Percentiles rank a stretch among this genome's conserved stretches.
phyloP scores from a whole-genome alignment of 805 yeast species.

The Kazachstania bromeliacearum region DNA sequence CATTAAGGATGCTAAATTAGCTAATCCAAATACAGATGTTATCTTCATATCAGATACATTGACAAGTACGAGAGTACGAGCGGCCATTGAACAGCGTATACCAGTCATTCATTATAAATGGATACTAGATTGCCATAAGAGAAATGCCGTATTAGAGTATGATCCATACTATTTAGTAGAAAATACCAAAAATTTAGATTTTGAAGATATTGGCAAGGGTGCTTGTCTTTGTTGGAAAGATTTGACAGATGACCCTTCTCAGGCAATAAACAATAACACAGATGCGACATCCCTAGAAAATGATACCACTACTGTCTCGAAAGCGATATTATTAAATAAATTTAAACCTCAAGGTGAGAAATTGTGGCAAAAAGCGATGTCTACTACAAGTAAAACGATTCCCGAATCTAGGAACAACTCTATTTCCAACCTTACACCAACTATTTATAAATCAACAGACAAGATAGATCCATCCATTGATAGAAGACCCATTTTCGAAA shows the following conservation, averaged over 20 bases:
- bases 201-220: conserved; percentile 26
- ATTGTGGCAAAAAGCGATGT: conserved; percentile 24
- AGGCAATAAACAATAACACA: background rate
- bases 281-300: background rate
- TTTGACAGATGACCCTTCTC: conserved; percentile 1
- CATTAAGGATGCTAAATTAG: conserved; percentile 8
- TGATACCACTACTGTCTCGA: background rate
- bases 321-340: conserved; percentile 10
- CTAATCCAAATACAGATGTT: conserved; percentile 5
- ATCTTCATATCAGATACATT: conserved; percentile 24
- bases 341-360: conserved; percentile 23
- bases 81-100: conserved; percentile 33
- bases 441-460: background rate
- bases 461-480: background rate
- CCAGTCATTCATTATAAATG: conserved; percentile 37
- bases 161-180: conserved; percentile 27
- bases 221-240: conserved; percentile 26
- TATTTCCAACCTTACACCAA: background rate
- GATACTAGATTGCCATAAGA: conserved; percentile 33
- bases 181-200: conserved; percentile 11
- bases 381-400: conserved; percentile 6
- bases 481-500: conserved; percentile 8
- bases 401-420: background rate
- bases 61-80: conserved; percentile 24
- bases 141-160: conserved; percentile 34